Evolutionary conservation across 2,329 filamentous ascomycete genomes (phyloP).

Genomic region (Neofusicoccum sp.): DNA sequence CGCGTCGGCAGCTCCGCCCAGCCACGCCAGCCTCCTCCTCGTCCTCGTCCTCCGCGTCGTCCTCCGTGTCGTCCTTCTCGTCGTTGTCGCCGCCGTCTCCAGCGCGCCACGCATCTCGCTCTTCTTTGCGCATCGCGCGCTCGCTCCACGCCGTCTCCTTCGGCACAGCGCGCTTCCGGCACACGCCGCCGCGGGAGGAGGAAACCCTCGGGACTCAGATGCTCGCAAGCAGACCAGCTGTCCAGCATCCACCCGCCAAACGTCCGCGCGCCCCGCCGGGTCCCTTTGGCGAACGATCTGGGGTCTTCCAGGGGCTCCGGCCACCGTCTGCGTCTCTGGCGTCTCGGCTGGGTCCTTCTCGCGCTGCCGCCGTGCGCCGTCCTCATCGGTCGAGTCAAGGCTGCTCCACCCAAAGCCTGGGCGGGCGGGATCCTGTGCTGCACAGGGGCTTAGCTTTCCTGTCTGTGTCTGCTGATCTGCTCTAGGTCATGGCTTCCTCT

Average conservation of each 20-base stretch:
- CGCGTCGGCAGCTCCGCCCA: not conserved
- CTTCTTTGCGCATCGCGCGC: not conserved
- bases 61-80: not conserved
- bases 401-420: constrained; percentile 3
- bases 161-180: not conserved
- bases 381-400: not conserved
- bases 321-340: not conserved
- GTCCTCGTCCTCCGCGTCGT: too few relatives aligned
- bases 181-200: not conserved
- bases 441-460: not conserved
- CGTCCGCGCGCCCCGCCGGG: not conserved
- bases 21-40: not conserved
- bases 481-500: not conserved
- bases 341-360: not conserved
- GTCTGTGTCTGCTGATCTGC: not conserved
- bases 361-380: not conserved
- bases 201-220: constrained; percentile 4
- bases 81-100: not conserved
- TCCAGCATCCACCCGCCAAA: not conserved
- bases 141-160: too few relatives aligned
- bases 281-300: not conserved
- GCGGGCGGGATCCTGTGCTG: constrained; percentile 5
- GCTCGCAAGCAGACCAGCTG: not conserved
- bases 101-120: not conserved
- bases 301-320: constrained; percentile 3